Evolutionary conservation across 2,329 filamentous ascomycete genomes (phyloP).

Genomic region (Fusarium nelsonii): DNA sequence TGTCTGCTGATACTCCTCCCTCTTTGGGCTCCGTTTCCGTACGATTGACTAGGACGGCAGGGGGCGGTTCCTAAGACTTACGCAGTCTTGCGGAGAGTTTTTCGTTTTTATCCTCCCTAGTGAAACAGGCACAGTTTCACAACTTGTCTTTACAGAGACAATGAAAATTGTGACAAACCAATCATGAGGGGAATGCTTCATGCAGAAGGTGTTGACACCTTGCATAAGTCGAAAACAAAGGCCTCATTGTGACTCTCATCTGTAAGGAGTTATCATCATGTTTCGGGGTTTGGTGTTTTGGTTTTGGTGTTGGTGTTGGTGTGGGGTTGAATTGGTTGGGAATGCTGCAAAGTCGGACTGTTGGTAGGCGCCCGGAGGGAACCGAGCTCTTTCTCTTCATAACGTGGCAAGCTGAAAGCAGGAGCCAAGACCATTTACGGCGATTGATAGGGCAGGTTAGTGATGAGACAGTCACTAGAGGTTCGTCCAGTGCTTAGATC

Average conservation of each 20-base stretch:
- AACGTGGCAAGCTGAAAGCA: constrained; percentile 36
- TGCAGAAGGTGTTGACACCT: constrained; percentile 15
- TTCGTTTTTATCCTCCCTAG: constrained; percentile 19
- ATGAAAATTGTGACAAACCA: constrained; percentile 18
- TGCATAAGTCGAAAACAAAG: constrained; percentile 19
- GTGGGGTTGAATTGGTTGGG: constrained; percentile 26
- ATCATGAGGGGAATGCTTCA: constrained; percentile 24
- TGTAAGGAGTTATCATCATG: constrained; percentile 29
- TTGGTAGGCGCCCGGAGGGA: constrained; percentile 40
- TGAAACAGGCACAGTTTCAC: constrained; percentile 47
- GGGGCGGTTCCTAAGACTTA: constrained; percentile 12
- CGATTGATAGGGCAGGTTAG: constrained; percentile 22
- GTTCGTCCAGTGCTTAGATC: constrained; percentile 10
- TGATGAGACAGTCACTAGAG: constrained; percentile 3
- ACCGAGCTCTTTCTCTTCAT: constrained; percentile 34
- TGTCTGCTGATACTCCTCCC: constrained; percentile 38
- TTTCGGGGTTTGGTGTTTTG: constrained; percentile 44
- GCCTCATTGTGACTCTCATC: constrained; percentile 6
- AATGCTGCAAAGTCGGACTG: constrained; percentile 1
- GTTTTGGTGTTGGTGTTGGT: constrained; percentile 32
- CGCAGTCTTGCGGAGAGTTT: constrained; percentile 13
- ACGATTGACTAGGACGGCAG: constrained; percentile 2
- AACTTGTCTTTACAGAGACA: constrained; percentile 19
- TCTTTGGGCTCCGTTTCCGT: constrained; percentile 30
- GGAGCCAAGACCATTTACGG: constrained; percentile 21